Evolutionary conservation across 1,284 basidiomycete species (phyloP), one percentile per base, ranked within the genome.

Genomic region (Phellopilus nigrolimitatus): DNA sequence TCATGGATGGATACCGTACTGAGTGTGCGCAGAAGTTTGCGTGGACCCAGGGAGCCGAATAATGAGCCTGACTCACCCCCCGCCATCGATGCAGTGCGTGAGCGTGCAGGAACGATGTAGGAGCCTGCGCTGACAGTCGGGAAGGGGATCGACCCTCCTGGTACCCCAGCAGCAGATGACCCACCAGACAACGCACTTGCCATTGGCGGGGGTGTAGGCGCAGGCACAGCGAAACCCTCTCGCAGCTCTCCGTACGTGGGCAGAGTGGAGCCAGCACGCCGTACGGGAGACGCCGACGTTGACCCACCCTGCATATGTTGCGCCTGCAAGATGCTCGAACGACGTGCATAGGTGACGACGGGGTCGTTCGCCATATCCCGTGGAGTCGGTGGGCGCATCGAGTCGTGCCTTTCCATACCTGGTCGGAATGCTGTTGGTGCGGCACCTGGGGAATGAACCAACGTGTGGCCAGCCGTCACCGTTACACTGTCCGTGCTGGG

Each of bases 1-100:
- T 90, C 87, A 61, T 89, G 84, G 56, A 91, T 88, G 3, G 86
- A 89, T 46, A 90, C 85, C 1, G 88, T 91, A 28, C 87, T 89
- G 21, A 91, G 71, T 6, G 88, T 91, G 42, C 88, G 76, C 56
- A 91, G 65, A 17, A 89, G 67, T 61, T 75, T 76, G 30, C 82
- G 73, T 28, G 55, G 54, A 13, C 48, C 58, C n/a, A 42, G 51
- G 37, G 38, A 51, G 38, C 58, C 56, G 19, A 25, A 55, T 27
- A 55, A 55, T 33, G 72, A 69, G 17, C 71, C 62, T 49, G 78
- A 77, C 5, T 75, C 76, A 28, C 71, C 70, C 2, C 75, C 77
- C 12, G 66, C 70, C 25, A 74, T 79, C 43, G 85, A 88, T 4
- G 79, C 79, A 1, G 86, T 84, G 40, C 87, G 76, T 33, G 85